Conservation (phyloP, 2,329 filamentous ascomycete genomes). For the Verticillium nonalfalfae region DNA sequence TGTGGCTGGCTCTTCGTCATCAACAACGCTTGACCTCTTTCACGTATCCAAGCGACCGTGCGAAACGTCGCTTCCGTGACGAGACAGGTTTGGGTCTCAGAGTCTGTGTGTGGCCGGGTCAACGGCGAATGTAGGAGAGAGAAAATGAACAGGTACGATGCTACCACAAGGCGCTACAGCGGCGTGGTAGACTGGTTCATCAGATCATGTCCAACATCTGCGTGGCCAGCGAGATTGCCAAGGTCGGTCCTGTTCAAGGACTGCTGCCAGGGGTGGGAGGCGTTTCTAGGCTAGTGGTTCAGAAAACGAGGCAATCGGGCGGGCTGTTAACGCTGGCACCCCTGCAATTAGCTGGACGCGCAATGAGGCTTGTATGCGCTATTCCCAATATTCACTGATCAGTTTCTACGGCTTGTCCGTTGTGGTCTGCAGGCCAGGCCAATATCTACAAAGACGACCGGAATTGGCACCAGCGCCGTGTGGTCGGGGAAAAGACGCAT, state of each 20-base stretch:
- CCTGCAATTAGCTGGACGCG: not conserved
- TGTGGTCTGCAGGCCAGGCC: not conserved
- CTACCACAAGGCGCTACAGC: not conserved
- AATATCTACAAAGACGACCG: not conserved
- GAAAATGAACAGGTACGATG: not conserved
- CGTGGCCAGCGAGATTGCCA: not conserved
- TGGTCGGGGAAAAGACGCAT: not conserved
- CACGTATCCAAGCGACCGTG: not conserved
- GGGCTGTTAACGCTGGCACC: not conserved
- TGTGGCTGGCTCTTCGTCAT: not conserved
- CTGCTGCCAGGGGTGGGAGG: not conserved
- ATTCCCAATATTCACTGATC: not conserved
- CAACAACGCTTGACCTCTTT: not conserved
- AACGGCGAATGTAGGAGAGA: not conserved
- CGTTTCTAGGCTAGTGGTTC: not conserved
- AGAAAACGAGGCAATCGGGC: not conserved
- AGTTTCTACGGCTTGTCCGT: not conserved
- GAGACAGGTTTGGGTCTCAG: not conserved
- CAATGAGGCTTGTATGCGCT: not conserved
- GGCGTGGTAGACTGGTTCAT: not conserved
- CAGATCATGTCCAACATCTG: not conserved
- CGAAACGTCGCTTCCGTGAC: not conserved
- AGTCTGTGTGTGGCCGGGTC: not conserved
- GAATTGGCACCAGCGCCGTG: not conserved
- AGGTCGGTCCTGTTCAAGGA: not conserved